Conservation (phyloP, 345 rosid species). For the Ceriops decandra region DNA sequence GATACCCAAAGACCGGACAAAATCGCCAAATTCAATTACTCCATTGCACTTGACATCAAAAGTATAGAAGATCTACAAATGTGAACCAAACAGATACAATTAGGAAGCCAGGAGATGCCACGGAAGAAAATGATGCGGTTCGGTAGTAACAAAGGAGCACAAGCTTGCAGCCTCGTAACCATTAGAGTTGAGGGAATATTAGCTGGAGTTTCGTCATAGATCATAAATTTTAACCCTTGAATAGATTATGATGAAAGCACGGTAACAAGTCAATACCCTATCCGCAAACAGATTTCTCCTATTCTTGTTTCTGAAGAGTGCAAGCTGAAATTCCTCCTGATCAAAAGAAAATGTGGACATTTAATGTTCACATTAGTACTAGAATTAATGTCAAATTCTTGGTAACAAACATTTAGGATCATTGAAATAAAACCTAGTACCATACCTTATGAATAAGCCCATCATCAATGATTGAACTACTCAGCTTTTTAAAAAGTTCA, state of each 20-base stretch:
- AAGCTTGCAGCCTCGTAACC: background rate
- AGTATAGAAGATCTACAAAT: slow-evolving; percentile 63
- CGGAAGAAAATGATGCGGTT: background rate
- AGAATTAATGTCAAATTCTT: background rate
- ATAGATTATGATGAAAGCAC: background rate
- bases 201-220: background rate
- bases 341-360: slow-evolving; percentile 6
- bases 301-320: slow-evolving; percentile 75
- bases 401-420: too few relatives aligned
- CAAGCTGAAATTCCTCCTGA: slow-evolving; percentile 92
- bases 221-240: background rate
- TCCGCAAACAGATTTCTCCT: slow-evolving; percentile 78
- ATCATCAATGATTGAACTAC: slow-evolving; percentile 81
- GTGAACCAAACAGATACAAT: background rate
- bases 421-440: background rate
- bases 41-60: slow-evolving; percentile 90
- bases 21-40: slow-evolving; percentile 86
- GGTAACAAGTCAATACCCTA: slow-evolving; percentile 45
- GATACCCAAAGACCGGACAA: slow-evolving; percentile 75
- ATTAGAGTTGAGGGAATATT: background rate
- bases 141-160: background rate
- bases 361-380: background rate
- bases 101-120: background rate
- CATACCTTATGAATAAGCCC: slow-evolving; percentile 88
- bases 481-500: slow-evolving; percentile 77